A percentile compares a stretch with the other conserved stretches of the same genome.
These are phyloP conservation scores for Globisporangium rhizosaccharum DNA, from an alignment of 352 stramenopile species.

Conservation along the genomic window DNA sequence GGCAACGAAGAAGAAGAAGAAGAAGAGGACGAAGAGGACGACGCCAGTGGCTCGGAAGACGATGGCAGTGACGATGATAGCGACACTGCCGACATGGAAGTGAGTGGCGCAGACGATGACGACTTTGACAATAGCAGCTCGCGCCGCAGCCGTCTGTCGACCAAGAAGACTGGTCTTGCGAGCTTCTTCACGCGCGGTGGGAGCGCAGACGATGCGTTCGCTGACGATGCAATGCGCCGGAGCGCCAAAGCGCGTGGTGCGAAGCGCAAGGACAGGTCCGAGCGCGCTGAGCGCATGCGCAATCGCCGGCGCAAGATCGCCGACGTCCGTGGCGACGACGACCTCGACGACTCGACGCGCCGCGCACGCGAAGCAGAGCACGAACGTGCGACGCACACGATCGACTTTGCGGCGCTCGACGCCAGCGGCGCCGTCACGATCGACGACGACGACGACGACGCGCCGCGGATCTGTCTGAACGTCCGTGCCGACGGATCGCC, in stretches of 20 bases:
- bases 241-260: constrained; percentile 5
- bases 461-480: constrained; percentile 62
- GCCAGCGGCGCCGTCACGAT: constrained; percentile 22
- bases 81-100: background rate
- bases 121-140: constrained; percentile 1
- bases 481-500: constrained; percentile 24
- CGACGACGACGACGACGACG: constrained; percentile 12
- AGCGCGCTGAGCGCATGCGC: constrained; percentile 21
- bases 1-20: constrained; percentile 15
- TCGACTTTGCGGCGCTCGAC: constrained; percentile 28
- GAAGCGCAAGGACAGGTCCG: constrained; percentile 20
- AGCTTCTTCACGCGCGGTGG: constrained; percentile 5
- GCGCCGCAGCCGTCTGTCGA: background rate
- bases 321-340: constrained; percentile 58
- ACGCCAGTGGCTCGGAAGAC: constrained; percentile 16
- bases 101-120: constrained; percentile 2
- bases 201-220: background rate
- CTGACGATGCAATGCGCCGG: constrained; percentile 12
- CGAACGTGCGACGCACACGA: constrained; percentile 31
- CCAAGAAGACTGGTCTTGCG: background rate
- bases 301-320: constrained; percentile 61
- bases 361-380: constrained; percentile 61
- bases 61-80: constrained; percentile 3
- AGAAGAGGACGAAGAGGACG: constrained; percentile 17
- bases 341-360: constrained; percentile 58